Evolutionary conservation across 1,284 basidiomycete species (phyloP), one percentile per base, ranked within the genome.

Genomic region (Naganishia sp.): DNA sequence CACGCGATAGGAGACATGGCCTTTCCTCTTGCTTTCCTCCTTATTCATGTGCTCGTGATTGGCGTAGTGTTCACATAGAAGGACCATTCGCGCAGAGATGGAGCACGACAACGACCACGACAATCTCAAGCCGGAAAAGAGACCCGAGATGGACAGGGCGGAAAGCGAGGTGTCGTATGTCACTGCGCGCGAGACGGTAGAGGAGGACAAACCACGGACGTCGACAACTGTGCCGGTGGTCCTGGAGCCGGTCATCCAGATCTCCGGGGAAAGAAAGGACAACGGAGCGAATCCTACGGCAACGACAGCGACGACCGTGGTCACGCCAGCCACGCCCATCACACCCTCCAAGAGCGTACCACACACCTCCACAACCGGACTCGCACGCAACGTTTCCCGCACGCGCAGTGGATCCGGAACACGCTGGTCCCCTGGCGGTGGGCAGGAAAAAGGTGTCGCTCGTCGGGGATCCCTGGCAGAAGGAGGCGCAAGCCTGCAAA

Each of bases 401-500:
- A 39, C 35, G 7, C 35, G 35, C 4, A 39, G 35, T 39, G 35
- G 35, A 39, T 39, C 35, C 35, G 35, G 35, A 39, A 39, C 35
- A 39, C 7, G 35, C 10, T 39, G 35, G 35, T 39, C 35, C 35
- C 35, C 35, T 13, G 13, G 35, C 35, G 35, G 35, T 39, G 35
- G 35, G 10, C 35, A 39, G 50, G 32, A 46, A 35, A n/a, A 32
- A 41, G n/a, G 45, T 53, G 43, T 11, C 43, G 41, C 62, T 10
- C 28, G 53, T 31, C 63, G 53, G 41, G 39, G 45, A 17, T 46
- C 58, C 35, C 9, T 61, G 23, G 58, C 50, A 7, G 58, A 61
- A 28, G 58, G 61, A 46, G 65, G 65, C 7, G 56, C 57, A 21
- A 86, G 83, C 65, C 83, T 91, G 65, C 89, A 88, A 81, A 84